Conservation (phyloP, 1,284 basidiomycete species). For the Trichosporon sp. region DNA sequence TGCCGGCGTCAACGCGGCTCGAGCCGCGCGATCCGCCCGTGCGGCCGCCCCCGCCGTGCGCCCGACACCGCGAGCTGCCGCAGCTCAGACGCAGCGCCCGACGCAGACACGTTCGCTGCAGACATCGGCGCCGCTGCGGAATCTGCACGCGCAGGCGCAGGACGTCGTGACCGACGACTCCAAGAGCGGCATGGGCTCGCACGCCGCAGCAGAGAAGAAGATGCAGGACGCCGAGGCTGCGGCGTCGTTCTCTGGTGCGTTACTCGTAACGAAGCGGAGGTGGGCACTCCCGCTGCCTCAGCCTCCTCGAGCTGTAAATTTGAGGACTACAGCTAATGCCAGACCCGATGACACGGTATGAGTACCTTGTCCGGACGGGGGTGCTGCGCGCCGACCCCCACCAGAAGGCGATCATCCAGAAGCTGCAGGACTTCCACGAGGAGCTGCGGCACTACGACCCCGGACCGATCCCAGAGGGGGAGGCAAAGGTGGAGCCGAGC, state of each 20-base stretch:
- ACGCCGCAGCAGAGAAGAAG: constrained; percentile 25
- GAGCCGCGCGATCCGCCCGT: background rate
- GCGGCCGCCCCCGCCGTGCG: background rate
- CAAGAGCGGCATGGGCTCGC: constrained; percentile 2
- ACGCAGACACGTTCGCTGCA: constrained; percentile 22
- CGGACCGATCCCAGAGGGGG: constrained; percentile 63
- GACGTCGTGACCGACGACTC: background rate
- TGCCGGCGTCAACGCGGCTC: background rate
- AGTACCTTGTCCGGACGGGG: constrained; percentile 71
- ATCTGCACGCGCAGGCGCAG: constrained; percentile 9
- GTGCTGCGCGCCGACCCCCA: constrained; percentile 75
- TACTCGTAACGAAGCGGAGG: background rate
- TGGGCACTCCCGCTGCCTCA: background rate
- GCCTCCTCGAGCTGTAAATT: no score
- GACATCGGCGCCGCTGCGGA: constrained; percentile 8
- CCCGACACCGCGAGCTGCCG: background rate
- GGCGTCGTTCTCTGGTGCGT: constrained; percentile 30
- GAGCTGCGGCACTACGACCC: constrained; percentile 72
- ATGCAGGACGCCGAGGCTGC: constrained; percentile 30
- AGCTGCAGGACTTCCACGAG: constrained; percentile 78
- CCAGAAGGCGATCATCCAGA: constrained; percentile 80
- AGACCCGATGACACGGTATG: constrained; percentile 65
- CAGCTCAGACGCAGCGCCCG: background rate
- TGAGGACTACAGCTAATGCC: constrained; percentile 16
- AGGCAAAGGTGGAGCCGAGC: constrained; percentile 45